phyloP scores from a whole-genome alignment of 345 rosid genomes.

The Mallotus nudiflorus region DNA sequence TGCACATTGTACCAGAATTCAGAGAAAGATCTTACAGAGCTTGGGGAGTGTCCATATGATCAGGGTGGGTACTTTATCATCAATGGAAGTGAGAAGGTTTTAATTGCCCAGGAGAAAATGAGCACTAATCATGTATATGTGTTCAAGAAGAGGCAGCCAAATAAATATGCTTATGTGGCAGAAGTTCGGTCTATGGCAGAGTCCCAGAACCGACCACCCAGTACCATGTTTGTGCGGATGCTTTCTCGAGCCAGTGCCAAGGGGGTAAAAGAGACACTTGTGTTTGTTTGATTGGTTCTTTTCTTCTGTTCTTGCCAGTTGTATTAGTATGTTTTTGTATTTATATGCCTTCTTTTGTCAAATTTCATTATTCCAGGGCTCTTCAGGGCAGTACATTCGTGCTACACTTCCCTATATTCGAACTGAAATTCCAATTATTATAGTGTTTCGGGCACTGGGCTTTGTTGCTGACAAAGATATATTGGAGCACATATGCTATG shows the following conservation, averaged over 20 bases:
- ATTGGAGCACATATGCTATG: conserved; percentile 91
- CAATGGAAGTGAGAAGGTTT: conserved; percentile 98
- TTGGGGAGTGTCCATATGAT: conserved; percentile 98
- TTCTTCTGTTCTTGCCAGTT: neutral
- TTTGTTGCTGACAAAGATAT: conserved; percentile 97
- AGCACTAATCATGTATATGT: conserved; percentile 98
- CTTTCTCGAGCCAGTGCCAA: conserved; percentile 96
- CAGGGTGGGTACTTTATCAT: conserved; percentile 98
- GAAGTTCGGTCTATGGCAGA: conserved; percentile 99
- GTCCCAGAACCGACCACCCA: conserved; percentile 91
- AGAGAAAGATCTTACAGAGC: conserved; percentile 96
- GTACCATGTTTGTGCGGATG: conserved; percentile 99
- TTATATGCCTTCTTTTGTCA: conserved; percentile 1
- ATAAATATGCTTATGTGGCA: conserved; percentile 82
- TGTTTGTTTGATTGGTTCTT: neutral
- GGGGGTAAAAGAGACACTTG: conserved; percentile 58
- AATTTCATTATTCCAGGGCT: conserved; percentile 60
- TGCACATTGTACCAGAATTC: conserved; percentile 87
- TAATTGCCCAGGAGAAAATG: conserved; percentile 99
- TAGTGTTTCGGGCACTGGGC: conserved; percentile 95
- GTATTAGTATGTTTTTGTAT: neutral
- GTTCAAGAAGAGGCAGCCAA: conserved; percentile 96
- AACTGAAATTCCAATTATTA: conserved; percentile 94
- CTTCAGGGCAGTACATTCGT: conserved; percentile 92
- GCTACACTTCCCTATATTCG: conserved; percentile 98